These are phyloP conservation scores for Yamadazyma nakazawae DNA, from an alignment of 805 yeast species.

Conservation along the genomic window DNA sequence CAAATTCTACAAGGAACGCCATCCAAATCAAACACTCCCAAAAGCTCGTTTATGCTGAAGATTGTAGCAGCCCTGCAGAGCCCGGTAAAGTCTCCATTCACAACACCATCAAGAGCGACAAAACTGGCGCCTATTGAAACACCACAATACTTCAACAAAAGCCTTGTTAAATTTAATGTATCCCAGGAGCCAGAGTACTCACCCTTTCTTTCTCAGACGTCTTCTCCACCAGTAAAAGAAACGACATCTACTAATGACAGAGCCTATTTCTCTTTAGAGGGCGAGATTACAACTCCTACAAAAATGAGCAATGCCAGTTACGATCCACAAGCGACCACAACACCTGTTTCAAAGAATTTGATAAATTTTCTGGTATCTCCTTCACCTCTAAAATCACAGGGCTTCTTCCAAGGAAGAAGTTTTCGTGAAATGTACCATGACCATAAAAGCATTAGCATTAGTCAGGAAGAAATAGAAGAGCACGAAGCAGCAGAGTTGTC, in stretches of 20 bases:
- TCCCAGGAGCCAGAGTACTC: constrained; percentile 1
- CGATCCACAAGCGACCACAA: background rate
- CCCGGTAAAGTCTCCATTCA: constrained; percentile 2
- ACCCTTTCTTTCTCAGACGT: constrained; percentile 1
- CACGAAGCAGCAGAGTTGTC: constrained; percentile 9
- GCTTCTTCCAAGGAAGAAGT: constrained; percentile 20
- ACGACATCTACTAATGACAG: too few species aligned
- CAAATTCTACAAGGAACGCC: constrained; percentile 7
- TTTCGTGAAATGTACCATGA: constrained; percentile 49
- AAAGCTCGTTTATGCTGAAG: constrained; percentile 9
- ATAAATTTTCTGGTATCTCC: constrained; percentile 41
- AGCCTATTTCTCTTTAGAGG: background rate
- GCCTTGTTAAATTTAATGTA: constrained; percentile 10
- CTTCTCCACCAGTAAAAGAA: background rate
- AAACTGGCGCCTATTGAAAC: constrained; percentile 14
- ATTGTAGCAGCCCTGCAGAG: constrained; percentile 7
- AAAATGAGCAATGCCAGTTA: background rate
- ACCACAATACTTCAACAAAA: constrained; percentile 23
- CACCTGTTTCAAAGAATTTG: constrained; percentile 14
- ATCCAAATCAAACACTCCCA: background rate
- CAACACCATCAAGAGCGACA: constrained; percentile 10
- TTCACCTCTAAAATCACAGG: constrained; percentile 37
- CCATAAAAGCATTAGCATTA: constrained; percentile 28
- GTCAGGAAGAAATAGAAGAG: constrained; percentile 13
- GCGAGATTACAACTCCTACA: background rate